Evolutionary conservation across 2,329 filamentous ascomycete species (phyloP).

Genomic region (Shiraia bambusicola): DNA sequence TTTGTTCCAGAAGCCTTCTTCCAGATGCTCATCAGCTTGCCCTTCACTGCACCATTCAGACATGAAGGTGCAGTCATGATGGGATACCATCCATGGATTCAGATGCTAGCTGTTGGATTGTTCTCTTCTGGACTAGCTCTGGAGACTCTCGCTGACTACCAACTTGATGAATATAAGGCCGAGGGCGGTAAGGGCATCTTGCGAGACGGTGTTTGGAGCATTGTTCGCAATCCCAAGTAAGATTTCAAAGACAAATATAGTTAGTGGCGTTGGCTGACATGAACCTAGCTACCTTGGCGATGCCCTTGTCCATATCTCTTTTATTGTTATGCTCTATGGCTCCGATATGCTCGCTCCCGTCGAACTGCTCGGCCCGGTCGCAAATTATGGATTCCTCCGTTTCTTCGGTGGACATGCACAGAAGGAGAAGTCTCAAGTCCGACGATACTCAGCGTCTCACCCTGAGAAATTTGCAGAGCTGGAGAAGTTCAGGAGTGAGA

Average conservation of each 20-base stretch:
- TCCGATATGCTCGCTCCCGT: constrained; percentile 58
- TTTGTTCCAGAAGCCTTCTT: constrained; percentile 62
- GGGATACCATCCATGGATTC: constrained; percentile 41
- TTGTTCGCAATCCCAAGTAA: constrained; percentile 64
- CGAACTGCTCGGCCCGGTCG: constrained; percentile 56
- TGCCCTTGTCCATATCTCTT: constrained; percentile 59
- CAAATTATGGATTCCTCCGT: constrained; percentile 62
- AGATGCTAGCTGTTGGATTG: constrained; percentile 53
- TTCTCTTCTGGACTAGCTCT: constrained; percentile 59
- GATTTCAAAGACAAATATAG: constrained; percentile 23
- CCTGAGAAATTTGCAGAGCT: constrained; percentile 57
- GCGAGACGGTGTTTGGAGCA: constrained; percentile 61
- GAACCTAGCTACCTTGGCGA: constrained; percentile 61
- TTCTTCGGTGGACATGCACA: constrained; percentile 59
- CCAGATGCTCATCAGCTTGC: constrained; percentile 58
- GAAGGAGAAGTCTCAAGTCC: constrained; percentile 55
- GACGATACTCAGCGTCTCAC: constrained; percentile 55
- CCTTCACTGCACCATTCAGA: constrained; percentile 59
- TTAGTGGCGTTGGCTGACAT: constrained; percentile 1
- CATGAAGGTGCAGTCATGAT: constrained; percentile 43
- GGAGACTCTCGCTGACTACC: constrained; percentile 59
- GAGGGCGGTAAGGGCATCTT: constrained; percentile 48
- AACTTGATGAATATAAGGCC: constrained; percentile 55
- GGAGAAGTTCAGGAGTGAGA: constrained; percentile 53
- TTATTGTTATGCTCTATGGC: constrained; percentile 59